Conservation (phyloP, 129 eudicot genomes). For the Smallanthus sonchifolius region DNA sequence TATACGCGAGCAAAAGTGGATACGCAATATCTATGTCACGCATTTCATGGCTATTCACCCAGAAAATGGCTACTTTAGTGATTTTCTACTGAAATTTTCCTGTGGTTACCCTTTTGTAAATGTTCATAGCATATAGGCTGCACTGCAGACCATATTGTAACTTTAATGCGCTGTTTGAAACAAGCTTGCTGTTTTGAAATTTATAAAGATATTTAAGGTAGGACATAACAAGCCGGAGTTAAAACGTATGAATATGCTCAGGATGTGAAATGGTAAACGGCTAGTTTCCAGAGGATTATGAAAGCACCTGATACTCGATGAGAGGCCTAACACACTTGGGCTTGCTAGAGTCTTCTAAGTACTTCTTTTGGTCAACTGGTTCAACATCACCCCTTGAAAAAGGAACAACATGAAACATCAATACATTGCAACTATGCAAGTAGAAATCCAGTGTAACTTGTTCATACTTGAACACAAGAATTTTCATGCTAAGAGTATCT, state of each 20-base stretch:
- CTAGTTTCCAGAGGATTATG: background rate
- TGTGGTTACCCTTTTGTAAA: background rate
- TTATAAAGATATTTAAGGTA: background rate
- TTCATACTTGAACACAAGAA: background rate
- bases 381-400: conserved; percentile 46
- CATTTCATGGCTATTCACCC: background rate
- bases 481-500: background rate
- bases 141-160: background rate
- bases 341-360: conserved; percentile 50
- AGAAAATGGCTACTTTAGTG: background rate
- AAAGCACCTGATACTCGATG: conserved; percentile 50
- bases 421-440: conserved; percentile 2
- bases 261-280: background rate
- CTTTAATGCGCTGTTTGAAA: background rate
- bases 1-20: background rate
- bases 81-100: background rate
- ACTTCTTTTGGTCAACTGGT: conserved; percentile 51
- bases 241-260: background rate
- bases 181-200: background rate
- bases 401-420: background rate
- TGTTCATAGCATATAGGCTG: background rate
- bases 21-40: background rate
- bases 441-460: conserved; percentile 1
- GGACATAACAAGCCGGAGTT: background rate
- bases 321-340: conserved; percentile 58